Conservation (phyloP, 2,329 filamentous ascomycete species). For the Xylaria polymorpha region DNA sequence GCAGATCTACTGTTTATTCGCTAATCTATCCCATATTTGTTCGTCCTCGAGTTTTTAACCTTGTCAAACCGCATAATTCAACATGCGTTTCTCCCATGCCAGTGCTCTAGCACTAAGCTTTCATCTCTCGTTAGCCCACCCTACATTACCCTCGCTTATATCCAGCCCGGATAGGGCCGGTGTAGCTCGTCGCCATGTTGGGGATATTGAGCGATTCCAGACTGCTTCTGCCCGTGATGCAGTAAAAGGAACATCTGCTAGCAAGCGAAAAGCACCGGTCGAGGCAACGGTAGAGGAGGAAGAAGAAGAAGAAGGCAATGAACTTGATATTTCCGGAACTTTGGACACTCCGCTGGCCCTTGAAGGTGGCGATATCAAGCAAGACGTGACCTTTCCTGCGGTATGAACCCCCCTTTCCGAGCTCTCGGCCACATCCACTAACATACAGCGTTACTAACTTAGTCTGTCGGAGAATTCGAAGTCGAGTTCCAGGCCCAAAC, state of each 20-base stretch:
- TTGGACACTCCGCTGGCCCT: constrained; percentile 6
- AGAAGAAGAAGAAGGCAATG: constrained; percentile 5
- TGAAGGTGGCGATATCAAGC: constrained; percentile 11
- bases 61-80: not conserved
- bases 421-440: not conserved
- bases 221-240: not conserved
- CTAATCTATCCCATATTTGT: not conserved
- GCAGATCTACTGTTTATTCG: not conserved
- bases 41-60: not conserved
- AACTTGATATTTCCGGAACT: constrained; percentile 6
- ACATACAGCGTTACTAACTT: not conserved
- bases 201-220: not conserved
- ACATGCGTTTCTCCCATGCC: not conserved
- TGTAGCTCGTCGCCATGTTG: not conserved
- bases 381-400: constrained; percentile 3
- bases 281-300: not conserved
- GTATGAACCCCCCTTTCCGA: not conserved
- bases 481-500: constrained; percentile 10
- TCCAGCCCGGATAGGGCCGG: not conserved
- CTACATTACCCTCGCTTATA: not conserved
- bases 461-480: constrained; percentile 5
- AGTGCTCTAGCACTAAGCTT: constrained; percentile 5
- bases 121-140: constrained; percentile 1
- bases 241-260: not conserved
- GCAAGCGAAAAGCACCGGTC: not conserved